phyloP scores from a whole-genome alignment of 225 moss, liverwort and hornwort species.

The Bryum argenteum region DNA sequence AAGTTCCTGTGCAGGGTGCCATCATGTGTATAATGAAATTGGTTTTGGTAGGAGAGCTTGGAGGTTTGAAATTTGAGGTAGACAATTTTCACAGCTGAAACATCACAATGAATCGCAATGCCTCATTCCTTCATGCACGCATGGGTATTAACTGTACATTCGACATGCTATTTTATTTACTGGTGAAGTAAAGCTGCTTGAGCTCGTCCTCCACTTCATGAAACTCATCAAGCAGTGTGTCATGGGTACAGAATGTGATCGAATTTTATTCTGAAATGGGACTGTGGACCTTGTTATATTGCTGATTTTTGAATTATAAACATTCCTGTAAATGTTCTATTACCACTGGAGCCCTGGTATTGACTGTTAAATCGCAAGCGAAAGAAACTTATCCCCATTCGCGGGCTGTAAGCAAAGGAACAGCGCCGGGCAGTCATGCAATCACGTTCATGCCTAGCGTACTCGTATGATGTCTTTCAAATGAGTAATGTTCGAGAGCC shows the following conservation, averaged over 20 bases:
- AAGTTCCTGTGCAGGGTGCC: constrained; percentile 14
- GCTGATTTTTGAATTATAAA: not conserved
- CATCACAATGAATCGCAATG: constrained; percentile 10
- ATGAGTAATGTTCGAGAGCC: too few species aligned
- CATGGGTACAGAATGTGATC: not conserved
- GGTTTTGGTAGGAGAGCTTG: constrained; percentile 31
- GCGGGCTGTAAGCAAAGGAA: too few species aligned
- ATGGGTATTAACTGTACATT: constrained; percentile 27
- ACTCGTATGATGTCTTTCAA: too few species aligned
- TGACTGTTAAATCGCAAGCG: too few species aligned
- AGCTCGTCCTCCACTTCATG: not conserved
- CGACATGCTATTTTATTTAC: constrained; percentile 15
- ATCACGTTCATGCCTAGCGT: too few species aligned
- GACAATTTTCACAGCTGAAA: constrained; percentile 36
- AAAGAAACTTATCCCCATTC: too few species aligned
- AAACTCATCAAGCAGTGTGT: not conserved
- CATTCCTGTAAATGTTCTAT: not conserved
- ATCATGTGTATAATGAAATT: constrained; percentile 31
- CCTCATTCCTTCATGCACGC: constrained; percentile 14
- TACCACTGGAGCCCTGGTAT: too few species aligned
- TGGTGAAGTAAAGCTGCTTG: constrained; percentile 3
- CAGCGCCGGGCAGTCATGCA: too few species aligned
- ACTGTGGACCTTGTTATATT: not conserved
- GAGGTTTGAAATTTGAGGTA: constrained; percentile 28
- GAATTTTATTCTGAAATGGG: not conserved